Evolutionary conservation across 2,329 filamentous ascomycete species (phyloP).

Genomic region (Trichothecium sympodiale): DNA sequence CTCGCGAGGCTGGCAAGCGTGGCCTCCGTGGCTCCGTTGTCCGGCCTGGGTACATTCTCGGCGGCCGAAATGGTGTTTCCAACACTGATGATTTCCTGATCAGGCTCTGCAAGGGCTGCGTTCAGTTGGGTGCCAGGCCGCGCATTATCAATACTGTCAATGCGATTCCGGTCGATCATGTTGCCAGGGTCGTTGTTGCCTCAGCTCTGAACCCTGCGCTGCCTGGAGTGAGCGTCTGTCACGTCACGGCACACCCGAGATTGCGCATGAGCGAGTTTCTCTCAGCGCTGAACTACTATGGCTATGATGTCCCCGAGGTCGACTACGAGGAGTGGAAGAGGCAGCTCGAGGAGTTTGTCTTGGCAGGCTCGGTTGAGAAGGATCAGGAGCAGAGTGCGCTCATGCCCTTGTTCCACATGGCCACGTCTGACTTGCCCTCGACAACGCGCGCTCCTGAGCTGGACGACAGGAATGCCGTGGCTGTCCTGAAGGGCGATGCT

Average conservation of each 20-base stretch:
- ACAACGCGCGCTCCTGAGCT: conserved; percentile 61
- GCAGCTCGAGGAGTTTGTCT: conserved; percentile 9
- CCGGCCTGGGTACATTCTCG: conserved; percentile 76
- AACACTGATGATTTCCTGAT: conserved; percentile 88
- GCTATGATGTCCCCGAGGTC: conserved; percentile 62
- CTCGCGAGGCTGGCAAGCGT: conserved; percentile 65
- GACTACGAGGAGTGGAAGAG: conserved; percentile 42
- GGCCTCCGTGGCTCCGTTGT: conserved; percentile 68
- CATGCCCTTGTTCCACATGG: conserved; percentile 65
- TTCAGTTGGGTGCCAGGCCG: conserved; percentile 65
- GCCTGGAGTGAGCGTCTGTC: conserved; percentile 45
- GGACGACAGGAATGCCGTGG: conserved; percentile 52
- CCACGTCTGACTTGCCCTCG: conserved; percentile 53
- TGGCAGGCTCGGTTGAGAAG: conserved; percentile 8
- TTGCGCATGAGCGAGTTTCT: conserved; percentile 70
- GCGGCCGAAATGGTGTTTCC: conserved; percentile 58
- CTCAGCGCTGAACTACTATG: conserved; percentile 58
- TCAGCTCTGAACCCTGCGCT: conserved; percentile 52
- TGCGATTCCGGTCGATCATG: conserved; percentile 76
- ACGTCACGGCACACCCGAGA: conserved; percentile 71
- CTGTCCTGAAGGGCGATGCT: conserved; percentile 51
- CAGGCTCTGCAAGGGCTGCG: conserved; percentile 74
- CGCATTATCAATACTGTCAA: conserved; percentile 81
- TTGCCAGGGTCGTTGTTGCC: conserved; percentile 69
- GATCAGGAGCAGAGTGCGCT: conserved; percentile 18